Base-by-base conservation (phyloP, 2,329 filamentous ascomycete genomes). In the Neonectria coccinea region DNA sequence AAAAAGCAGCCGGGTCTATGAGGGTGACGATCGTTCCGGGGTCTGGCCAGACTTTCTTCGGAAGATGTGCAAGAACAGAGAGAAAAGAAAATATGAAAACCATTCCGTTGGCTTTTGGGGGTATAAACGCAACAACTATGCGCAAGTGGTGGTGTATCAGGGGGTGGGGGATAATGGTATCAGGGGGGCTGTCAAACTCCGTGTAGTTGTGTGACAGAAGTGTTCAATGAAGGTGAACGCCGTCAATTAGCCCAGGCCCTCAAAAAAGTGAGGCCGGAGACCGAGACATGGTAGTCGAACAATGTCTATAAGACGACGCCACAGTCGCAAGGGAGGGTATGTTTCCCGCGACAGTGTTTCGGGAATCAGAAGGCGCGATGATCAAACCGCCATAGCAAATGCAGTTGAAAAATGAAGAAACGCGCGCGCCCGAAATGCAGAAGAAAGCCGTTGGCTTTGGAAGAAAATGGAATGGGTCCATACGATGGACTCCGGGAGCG, bases 81-180 rank as follows among this genome's bases (percentile, higher is more conserved):
- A 68, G 72, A 73, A 67, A 64, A 65, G 61, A 68, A 58, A 54
- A 48, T 47, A 58, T 48, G 52, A 62, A 62, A 65, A 62, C 63
- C 66, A 57, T 62, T 65, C 59, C 62, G 48, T 66, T 53, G 59
- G 62, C 64, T 64, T 50, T 69, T 47, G 61, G 65, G 68, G 72
- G 72, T 74, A 74, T 74, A 74, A 64, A 69, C 70, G 72, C 72
- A 70, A 63, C 63, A 68, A 70, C 56, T 27, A 66, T 72, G 72
- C 72, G 72, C 68, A 63, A 64, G 57, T 54, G 44, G 64, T 58
- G 14, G 27, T 58, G 70, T 74, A 73, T 72, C 70, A 42, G 66
- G 56, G 57, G 39, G 68, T 47, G 31, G 54, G 54, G 66, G 65
- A 72, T 72, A 73, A 66, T 70, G 69, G 72, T 71, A 72, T 74